Base-by-base conservation (phyloP, 2,329 filamentous ascomycete species). In the Fusarium bactridioides region DNA sequence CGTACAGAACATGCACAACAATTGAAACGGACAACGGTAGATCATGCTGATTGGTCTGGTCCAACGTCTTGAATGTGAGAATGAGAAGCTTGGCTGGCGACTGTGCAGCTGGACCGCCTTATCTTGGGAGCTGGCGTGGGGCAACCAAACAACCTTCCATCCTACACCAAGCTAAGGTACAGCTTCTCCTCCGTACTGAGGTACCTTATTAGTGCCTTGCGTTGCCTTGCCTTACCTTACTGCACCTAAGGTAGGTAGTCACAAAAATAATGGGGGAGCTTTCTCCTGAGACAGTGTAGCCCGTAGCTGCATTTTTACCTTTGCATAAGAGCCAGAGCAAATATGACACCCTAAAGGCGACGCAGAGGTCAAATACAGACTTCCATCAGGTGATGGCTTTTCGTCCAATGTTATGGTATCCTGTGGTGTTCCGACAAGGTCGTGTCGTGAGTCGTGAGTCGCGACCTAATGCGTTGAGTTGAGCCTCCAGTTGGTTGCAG, bases 401-500 rank as follows among this genome's bases (percentile, higher is more conserved):
- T 31, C 23, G n/a, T 41, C 48, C 31, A 41, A 56, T 43, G n/a
- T 35, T 61, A 25, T 43, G 47, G 37, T 56, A 25, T 35, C n/a
- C 47, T 54, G 47, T 41, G 40, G 65, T 73, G 70, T 47, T 50
- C 51, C 66, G 67, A 61, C 38, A 60, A 55, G 53, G 27, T 47
- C 53, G 61, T 66, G 50, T 61, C 29, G 69, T 60, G 54, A 65
- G 33, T 18, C 55, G 55, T 60, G 54, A 60, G 54, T 56, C 61
- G 67, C 50, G 65, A 45, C 25, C 43, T 45, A 51, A 56, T 68
- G 41, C 21, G 33, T 65, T 69, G 69, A 72, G 51, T 61, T 70
- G 55, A 45, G 45, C 35, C 43, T 43, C 44, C 47, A 72, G 43
- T 72, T n/a, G 58, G 43, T 72, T 21, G 58, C 53, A 61, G 35